Evolutionary conservation across 148 eudicot species (phyloP).

Genomic region (Chenopodium quinoa): DNA sequence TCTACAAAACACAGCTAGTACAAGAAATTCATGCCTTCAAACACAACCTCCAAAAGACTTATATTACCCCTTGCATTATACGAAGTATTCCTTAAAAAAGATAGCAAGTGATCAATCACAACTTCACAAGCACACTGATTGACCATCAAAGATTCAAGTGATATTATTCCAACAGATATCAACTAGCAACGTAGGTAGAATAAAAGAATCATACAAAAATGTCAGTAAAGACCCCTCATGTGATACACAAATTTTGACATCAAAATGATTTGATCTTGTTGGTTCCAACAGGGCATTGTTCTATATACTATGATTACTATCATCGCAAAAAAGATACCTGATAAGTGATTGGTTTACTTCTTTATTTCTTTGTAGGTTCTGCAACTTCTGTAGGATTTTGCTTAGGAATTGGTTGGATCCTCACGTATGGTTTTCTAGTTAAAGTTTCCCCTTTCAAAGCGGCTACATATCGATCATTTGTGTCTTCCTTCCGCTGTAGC

Average conservation of each 20-base stretch:
- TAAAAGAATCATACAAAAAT: background rate
- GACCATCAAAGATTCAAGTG: background rate
- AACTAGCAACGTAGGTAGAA: background rate
- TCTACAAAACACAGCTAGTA: background rate
- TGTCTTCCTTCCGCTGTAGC: constrained; percentile 85
- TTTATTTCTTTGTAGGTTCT: constrained; percentile 37
- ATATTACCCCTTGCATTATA: background rate
- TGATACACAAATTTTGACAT: too few relatives aligned
- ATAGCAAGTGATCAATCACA: background rate
- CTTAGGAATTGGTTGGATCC: constrained; percentile 62
- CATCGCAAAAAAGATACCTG: background rate
- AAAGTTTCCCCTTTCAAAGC: constrained; percentile 92
- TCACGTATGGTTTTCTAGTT: constrained; percentile 72
- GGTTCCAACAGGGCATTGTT: background rate
- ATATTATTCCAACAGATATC: background rate
- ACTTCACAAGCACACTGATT: background rate
- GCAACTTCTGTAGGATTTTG: constrained; percentile 15
- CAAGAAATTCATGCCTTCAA: background rate
- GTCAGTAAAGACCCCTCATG: background rate
- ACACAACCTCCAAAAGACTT: background rate
- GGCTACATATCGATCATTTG: constrained; percentile 89
- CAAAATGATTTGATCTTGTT: constrained; percentile 1
- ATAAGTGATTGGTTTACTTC: background rate
- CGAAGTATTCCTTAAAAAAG: too few relatives aligned
- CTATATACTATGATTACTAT: background rate